Evolutionary conservation across 2,329 filamentous ascomycete species (phyloP).

Genomic region (Endoconidiophora polonica): DNA sequence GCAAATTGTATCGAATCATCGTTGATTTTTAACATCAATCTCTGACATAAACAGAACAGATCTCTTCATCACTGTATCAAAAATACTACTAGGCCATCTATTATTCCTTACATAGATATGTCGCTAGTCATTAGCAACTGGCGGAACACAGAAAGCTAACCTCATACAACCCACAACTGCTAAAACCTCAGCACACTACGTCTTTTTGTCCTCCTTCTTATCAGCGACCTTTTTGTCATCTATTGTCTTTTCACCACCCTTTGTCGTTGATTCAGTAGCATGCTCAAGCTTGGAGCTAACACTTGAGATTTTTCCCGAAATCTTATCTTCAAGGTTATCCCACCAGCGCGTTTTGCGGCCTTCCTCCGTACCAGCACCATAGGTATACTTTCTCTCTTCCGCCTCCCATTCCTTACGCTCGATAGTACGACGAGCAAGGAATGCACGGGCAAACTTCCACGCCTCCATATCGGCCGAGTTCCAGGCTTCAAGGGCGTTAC

Average conservation of each 20-base stretch:
- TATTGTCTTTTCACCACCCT: background rate
- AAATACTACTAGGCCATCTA: too few species aligned
- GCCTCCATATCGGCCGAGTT: conserved; percentile 59
- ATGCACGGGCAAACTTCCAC: conserved; percentile 60
- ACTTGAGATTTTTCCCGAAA: conserved; percentile 10
- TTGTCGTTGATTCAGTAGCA: background rate
- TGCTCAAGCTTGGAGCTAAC: conserved; percentile 3
- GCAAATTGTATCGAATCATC: too few species aligned
- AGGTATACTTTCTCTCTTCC: conserved; percentile 47
- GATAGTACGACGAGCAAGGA: conserved; percentile 41
- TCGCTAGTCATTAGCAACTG: too few species aligned
- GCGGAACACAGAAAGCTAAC: too few species aligned
- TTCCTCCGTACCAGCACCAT: conserved; percentile 39
- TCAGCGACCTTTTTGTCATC: background rate
- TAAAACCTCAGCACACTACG: background rate
- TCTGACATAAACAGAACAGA: too few species aligned
- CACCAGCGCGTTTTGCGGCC: conserved; percentile 23
- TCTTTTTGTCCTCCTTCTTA: background rate
- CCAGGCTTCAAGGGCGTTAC: conserved; percentile 45
- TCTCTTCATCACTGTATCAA: too few species aligned
- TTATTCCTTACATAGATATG: too few species aligned
- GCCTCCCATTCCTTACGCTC: conserved; percentile 55
- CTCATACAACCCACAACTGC: background rate
- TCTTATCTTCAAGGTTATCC: conserved; percentile 17
- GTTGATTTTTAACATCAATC: too few species aligned